These are phyloP conservation scores for Dioszegia hungarica DNA, from an alignment of 768 basidiomycete genomes.

Conservation along the genomic window DNA sequence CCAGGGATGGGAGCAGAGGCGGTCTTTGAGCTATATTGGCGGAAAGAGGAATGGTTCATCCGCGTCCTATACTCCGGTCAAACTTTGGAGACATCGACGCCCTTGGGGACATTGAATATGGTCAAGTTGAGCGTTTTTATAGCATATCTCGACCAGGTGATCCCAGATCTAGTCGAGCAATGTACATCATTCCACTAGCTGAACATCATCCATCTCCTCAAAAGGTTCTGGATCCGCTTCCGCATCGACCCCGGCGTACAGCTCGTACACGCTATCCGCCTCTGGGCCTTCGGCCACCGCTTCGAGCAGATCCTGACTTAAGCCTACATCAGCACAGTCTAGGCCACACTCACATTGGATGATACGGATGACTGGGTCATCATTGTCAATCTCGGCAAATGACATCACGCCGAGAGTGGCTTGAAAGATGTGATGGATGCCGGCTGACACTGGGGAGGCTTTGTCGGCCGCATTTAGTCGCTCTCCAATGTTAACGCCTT, in stretches of 20 bases:
- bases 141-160: conserved; percentile 11
- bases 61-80: conserved; percentile 28
- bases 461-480: conserved; percentile 12
- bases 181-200: conserved; percentile 7
- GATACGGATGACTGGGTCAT: neutral
- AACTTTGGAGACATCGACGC: conserved; percentile 34
- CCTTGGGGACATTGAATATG: conserved; percentile 31
- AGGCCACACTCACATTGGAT: conserved; percentile 14
- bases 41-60: conserved; percentile 11
- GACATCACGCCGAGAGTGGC: conserved; percentile 36
- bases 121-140: conserved; percentile 8
- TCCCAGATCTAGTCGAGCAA: conserved; percentile 13
- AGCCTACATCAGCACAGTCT: conserved; percentile 19
- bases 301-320: conserved; percentile 44
- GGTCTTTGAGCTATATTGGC: conserved; percentile 33
- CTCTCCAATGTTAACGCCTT: conserved; percentile 24
- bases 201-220: neutral
- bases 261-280: conserved; percentile 44
- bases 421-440: conserved; percentile 37
- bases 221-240: conserved; percentile 4
- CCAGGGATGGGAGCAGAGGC: conserved; percentile 39
- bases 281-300: conserved; percentile 45
- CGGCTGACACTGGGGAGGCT: conserved; percentile 44
- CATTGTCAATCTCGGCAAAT: conserved; percentile 29
- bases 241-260: conserved; percentile 26